A percentile compares a stretch with the other conserved stretches of the same genome.
Evolutionary conservation across 148 eudicot genomes (phyloP).

Genomic region (Arctostaphylos glauca): DNA sequence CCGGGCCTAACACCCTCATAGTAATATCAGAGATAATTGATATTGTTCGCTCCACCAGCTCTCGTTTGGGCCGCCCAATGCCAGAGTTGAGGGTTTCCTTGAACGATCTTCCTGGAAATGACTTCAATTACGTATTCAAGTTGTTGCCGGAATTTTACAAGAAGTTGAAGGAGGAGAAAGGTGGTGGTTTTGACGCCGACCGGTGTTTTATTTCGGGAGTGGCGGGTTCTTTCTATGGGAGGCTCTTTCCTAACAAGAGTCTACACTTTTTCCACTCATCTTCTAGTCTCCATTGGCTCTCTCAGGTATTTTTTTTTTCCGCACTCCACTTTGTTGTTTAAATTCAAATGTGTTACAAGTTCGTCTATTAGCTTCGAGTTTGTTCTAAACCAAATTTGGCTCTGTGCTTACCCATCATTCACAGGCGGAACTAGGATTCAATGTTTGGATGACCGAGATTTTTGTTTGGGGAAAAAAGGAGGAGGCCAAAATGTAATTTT

Average conservation of each 20-base stretch:
- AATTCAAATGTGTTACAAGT: too few relatives aligned
- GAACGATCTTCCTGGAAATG: slow-evolving; percentile 70
- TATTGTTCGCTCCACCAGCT: slow-evolving; percentile 5
- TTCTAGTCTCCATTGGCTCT: slow-evolving; percentile 78
- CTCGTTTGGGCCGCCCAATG: background rate
- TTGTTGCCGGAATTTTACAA: slow-evolving; percentile 31
- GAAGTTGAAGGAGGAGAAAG: slow-evolving; percentile 30
- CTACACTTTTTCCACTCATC: slow-evolving; percentile 78
- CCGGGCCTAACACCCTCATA: slow-evolving; percentile 52
- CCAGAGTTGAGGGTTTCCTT: slow-evolving; percentile 51
- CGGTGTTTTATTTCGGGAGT: slow-evolving; percentile 43
- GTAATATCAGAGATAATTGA: slow-evolving; percentile 33
- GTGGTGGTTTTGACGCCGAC: slow-evolving; percentile 20
- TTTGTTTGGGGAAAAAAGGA: too few relatives aligned
- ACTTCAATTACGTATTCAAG: slow-evolving; percentile 53
- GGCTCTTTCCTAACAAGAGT: slow-evolving; percentile 45
- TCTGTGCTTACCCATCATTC: too few relatives aligned
- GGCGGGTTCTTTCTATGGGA: slow-evolving; percentile 65
- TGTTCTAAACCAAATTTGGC: too few relatives aligned
- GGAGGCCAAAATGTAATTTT: too few relatives aligned
- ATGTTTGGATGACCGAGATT: too few relatives aligned
- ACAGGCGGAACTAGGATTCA: too few relatives aligned
- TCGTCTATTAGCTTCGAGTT: too few relatives aligned
- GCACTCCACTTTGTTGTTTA: background rate
- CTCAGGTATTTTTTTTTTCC: slow-evolving; percentile 51